These are phyloP conservation scores for Botrytis fabae DNA, from an alignment of 2,329 filamentous ascomycete species.

Conservation along the genomic window DNA sequence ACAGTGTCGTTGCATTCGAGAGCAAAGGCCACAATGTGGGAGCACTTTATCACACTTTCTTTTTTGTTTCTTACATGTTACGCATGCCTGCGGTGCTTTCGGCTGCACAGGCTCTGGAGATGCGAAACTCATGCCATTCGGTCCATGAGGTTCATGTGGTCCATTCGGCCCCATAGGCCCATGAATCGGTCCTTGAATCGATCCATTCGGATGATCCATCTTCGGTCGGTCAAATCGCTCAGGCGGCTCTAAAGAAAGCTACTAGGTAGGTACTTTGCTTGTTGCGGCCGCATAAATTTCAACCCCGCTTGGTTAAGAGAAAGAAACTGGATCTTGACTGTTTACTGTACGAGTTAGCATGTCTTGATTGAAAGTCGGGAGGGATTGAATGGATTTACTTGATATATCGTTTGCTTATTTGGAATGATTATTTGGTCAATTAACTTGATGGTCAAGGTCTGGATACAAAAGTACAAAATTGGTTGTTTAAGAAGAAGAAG, in stretches of 20 bases:
- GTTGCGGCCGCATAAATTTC: conserved; percentile 16
- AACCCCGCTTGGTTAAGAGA: background rate
- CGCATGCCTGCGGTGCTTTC: conserved; percentile 46
- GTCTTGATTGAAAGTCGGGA: background rate
- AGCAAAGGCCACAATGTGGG: conserved; percentile 50
- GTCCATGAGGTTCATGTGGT: background rate
- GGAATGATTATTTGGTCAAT: background rate
- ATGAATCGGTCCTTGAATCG: background rate
- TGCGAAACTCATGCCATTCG: background rate
- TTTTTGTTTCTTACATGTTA: conserved; percentile 51
- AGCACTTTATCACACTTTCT: conserved; percentile 53
- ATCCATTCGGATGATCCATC: conserved; percentile 16
- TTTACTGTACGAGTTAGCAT: conserved; percentile 4
- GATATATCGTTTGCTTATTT: background rate
- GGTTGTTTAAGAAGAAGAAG: conserved; percentile 3
- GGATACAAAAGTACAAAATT: background rate
- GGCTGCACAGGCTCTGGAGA: conserved; percentile 18
- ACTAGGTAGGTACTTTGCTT: conserved; percentile 5
- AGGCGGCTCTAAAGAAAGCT: background rate
- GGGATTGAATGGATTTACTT: background rate
- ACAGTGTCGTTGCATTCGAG: conserved; percentile 45
- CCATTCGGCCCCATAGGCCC: background rate
- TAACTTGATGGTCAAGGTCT: background rate
- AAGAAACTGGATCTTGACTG: background rate
- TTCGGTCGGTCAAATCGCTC: conserved; percentile 13